Percentiles rank a stretch among this genome's conserved stretches.
Conservation (phyloP, 225 moss, liverwort and hornwort species). For the Pseudisothecium myosuroides region DNA sequence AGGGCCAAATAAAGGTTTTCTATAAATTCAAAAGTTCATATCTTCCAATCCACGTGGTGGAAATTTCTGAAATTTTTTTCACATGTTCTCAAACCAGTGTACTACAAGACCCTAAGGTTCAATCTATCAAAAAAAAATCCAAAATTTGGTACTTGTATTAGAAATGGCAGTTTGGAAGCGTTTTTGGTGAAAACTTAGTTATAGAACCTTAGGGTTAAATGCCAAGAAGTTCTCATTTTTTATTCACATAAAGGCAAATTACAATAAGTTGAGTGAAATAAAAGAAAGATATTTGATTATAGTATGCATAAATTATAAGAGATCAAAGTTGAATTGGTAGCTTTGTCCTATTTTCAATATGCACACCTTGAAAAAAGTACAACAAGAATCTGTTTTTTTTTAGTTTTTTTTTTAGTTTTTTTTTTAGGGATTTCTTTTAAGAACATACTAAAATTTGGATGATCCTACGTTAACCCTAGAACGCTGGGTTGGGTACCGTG, state of each 20-base stretch:
- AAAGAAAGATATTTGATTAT: background rate
- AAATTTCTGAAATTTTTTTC: no score
- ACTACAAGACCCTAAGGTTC: no score
- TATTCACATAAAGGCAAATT: background rate
- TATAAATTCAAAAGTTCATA: no score
- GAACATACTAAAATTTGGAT: background rate
- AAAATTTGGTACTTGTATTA: no score
- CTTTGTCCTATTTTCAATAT: background rate
- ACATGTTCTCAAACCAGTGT: no score
- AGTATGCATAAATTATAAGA: background rate
- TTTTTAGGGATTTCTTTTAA: background rate
- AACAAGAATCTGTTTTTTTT: background rate
- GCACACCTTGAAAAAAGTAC: background rate
- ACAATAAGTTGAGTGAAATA: background rate
- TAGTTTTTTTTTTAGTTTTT: background rate
- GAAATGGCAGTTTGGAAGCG: no score
- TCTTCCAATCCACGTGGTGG: no score
- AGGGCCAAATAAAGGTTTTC: no score
- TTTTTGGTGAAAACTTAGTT: no score
- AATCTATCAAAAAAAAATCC: no score
- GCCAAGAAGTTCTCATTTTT: background rate
- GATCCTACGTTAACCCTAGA: background rate
- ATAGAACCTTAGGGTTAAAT: no score
- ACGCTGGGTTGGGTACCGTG: accelerated
- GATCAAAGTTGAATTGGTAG: background rate